phyloP scores from a whole-genome alignment of 208 protist genomes.

The Leishmania mexicana region DNA sequence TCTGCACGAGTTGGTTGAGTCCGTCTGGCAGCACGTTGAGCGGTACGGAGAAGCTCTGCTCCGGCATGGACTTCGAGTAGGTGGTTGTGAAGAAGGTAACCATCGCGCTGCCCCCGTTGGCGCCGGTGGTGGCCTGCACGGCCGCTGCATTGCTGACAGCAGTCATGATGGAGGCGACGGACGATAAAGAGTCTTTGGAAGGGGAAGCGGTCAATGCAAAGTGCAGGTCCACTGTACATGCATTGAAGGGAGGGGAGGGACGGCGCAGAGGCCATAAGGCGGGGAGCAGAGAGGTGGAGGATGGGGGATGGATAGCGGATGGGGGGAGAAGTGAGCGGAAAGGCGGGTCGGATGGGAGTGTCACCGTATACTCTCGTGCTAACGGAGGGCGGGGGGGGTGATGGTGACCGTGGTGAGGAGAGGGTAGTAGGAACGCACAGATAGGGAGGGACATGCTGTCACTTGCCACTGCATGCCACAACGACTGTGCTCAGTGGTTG shows the following conservation, averaged over 20 bases:
- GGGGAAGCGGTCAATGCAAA: not conserved
- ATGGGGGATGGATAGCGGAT: not conserved
- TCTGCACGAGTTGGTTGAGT: conserved; percentile 70
- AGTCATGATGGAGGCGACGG: conserved; percentile 4
- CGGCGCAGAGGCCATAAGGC: not conserved
- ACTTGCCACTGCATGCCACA: not conserved
- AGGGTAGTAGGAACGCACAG: not conserved
- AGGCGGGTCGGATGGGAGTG: not conserved
- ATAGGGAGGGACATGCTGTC: not conserved
- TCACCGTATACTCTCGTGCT: not conserved
- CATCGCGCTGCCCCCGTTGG: conserved; percentile 51
- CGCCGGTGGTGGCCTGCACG: conserved; percentile 12
- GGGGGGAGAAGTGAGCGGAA: not conserved
- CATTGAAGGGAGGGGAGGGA: not conserved
- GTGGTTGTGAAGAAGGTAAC: conserved; percentile 85
- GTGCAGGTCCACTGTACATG: not conserved
- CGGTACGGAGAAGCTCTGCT: conserved; percentile 77
- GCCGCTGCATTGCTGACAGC: conserved; percentile 1
- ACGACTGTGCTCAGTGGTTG: not conserved
- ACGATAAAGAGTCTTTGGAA: conserved; percentile 1
- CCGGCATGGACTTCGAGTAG: conserved; percentile 69
- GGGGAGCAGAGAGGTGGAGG: not conserved
- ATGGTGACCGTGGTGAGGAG: not conserved
- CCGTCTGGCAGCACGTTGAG: conserved; percentile 69
- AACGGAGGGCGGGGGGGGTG: not conserved